phyloP scores from a whole-genome alignment of 352 stramenopile species.

The Globisporangium middletonii region DNA sequence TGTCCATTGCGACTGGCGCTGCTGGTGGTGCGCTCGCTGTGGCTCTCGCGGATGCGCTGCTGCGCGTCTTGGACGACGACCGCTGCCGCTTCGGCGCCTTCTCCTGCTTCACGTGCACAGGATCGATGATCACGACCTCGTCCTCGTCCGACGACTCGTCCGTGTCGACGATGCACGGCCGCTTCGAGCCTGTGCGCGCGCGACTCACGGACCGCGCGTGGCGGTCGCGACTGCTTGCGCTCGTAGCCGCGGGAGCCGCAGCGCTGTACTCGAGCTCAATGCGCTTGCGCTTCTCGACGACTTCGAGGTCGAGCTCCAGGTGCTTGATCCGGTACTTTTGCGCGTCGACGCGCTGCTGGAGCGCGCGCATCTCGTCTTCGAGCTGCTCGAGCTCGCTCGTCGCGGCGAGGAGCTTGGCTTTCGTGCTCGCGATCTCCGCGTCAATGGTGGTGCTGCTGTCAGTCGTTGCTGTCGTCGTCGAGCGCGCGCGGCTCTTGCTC shows the following conservation, averaged over 20 bases:
- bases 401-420: conserved; percentile 35
- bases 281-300: conserved; percentile 47
- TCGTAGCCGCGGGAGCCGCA: neutral
- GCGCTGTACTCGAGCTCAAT: conserved; percentile 27
- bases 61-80: conserved; percentile 10
- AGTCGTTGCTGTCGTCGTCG: neutral
- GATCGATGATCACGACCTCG: conserved; percentile 49
- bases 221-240: conserved; percentile 7
- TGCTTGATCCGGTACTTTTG: conserved; percentile 68
- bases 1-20: conserved; percentile 25
- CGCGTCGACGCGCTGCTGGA: conserved; percentile 32
- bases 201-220: conserved; percentile 26
- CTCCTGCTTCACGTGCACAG: conserved; percentile 30
- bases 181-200: conserved; percentile 29
- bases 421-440: conserved; percentile 32
- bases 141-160: conserved; percentile 43
- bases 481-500: conserved; percentile 14
- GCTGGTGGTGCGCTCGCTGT: neutral
- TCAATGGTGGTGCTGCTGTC: conserved; percentile 31
- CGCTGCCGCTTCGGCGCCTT: conserved; percentile 4
- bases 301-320: conserved; percentile 55
- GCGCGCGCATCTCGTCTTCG: conserved; percentile 24
- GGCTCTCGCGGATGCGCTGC: conserved; percentile 6
- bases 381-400: conserved; percentile 41
- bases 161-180: conserved; percentile 60